Base-by-base conservation (phyloP, 495 filamentous ascomycete genomes). In the Aspergillus steynii region DNA sequence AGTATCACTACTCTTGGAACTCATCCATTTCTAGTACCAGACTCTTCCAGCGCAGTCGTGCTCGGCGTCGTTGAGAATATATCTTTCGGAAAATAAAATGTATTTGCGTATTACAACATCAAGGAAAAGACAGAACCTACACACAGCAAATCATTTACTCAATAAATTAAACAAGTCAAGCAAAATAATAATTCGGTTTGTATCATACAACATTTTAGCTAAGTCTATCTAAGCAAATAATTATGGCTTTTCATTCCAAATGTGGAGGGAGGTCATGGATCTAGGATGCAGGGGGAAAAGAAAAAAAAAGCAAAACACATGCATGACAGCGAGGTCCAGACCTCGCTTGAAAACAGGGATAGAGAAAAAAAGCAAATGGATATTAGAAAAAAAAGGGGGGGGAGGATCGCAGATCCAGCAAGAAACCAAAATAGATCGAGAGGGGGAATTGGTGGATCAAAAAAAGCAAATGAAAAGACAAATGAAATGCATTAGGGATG, bases 401-500 rank as follows among this genome's bases (percentile, higher is more conserved):
- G 14, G 25, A n/a, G 32, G 42, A 56, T 56, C 32, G 47, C 54
- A 46, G n/a, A 20, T 26, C 28, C 31, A 25, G 10, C 28, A 31
- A 31, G 20, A 46, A 42, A 20, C 32, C 28, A 34, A 29, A 2
- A 34, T 28, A 34, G 28, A 54, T 20, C 8, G 52, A 34, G 52
- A 29, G 29, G 51, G 51, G 29, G 27, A 55, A 46, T 20, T 42
- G 5, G 37, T 42, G 9, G 37, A 42, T 12, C 7, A 42, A 55
- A 26, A 55, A 45, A 55, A 55, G 20, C 20, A 55, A 45, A 28
- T 20, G 46, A 55, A 42, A 45, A 50, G 12, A 20, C n/a, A 14
- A 53, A 55, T 5, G 50, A 55, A 60, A 26, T 49, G 54, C 50
- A 55, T 54, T 29, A 47, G 14, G 31, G 50, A 31, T 48, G 60